Percentiles rank a stretch among this genome's conserved stretches.
Conservation (phyloP, 1,284 basidiomycete species). For the Boletus semigastroideus region DNA sequence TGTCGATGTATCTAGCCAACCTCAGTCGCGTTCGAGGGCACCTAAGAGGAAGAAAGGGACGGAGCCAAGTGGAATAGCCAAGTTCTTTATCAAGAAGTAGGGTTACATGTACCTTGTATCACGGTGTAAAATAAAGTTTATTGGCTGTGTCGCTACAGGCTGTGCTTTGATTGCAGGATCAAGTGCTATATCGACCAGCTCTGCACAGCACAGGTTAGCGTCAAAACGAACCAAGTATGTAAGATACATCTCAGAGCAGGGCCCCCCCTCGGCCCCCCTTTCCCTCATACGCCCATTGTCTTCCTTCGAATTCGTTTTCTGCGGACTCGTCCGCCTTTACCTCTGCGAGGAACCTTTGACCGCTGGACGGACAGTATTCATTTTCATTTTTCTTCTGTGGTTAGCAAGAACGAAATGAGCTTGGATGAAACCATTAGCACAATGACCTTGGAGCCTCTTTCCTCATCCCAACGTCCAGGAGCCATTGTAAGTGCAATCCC, state of each 20-base stretch:
- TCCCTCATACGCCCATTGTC: slow-evolving; percentile 17
- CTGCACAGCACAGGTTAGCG: slow-evolving; percentile 10
- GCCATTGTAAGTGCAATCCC: slow-evolving; percentile 19
- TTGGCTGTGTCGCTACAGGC: too few relatives aligned
- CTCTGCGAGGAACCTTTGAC: slow-evolving; percentile 35
- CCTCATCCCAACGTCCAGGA: slow-evolving; percentile 12
- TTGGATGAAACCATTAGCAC: slow-evolving; percentile 2
- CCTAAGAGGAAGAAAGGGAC: slow-evolving; percentile 45
- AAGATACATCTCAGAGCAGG: neutral
- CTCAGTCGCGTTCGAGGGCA: slow-evolving; percentile 23
- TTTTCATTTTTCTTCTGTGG: slow-evolving; percentile 4
- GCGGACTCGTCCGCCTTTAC: slow-evolving; percentile 44
- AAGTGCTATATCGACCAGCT: neutral
- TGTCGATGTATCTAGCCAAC: slow-evolving; percentile 1
- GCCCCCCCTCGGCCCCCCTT: neutral
- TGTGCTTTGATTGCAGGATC: too few relatives aligned
- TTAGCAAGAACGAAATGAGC: neutral
- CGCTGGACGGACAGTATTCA: slow-evolving; percentile 30
- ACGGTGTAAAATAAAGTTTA: too few relatives aligned
- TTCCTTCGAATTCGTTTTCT: slow-evolving; percentile 35
- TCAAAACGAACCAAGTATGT: slow-evolving; percentile 1
- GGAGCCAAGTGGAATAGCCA: slow-evolving; percentile 65
- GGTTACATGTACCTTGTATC: too few relatives aligned
- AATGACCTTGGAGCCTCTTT: slow-evolving; percentile 10
- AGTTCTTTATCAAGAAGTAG: slow-evolving; percentile 60